A percentile compares a stretch with the other conserved stretches of the same genome.
These are phyloP conservation scores for Globisporangium canariense DNA, from an alignment of 352 stramenopile species.

Conservation along the genomic window DNA sequence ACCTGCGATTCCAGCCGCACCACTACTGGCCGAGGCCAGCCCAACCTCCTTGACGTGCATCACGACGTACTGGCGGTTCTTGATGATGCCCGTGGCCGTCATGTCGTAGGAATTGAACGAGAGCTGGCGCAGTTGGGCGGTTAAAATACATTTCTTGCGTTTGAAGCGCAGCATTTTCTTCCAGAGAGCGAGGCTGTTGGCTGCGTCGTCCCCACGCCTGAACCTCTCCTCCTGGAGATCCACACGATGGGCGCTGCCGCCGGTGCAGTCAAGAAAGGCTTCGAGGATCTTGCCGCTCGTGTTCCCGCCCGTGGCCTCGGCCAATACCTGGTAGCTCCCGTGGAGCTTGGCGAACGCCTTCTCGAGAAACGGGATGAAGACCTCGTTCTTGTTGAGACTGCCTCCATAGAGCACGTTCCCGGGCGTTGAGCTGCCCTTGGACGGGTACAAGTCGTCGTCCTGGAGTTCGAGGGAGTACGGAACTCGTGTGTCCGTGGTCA, in stretches of 20 bases:
- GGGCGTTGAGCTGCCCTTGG: slow-evolving; percentile 24
- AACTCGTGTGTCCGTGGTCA: slow-evolving; percentile 87
- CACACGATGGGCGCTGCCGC: slow-evolving; percentile 73
- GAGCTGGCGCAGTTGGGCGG: slow-evolving; percentile 62
- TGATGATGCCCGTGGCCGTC: slow-evolving; percentile 60
- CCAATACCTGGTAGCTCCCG: slow-evolving; percentile 59
- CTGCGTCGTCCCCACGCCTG: slow-evolving; percentile 1
- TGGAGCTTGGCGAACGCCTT: slow-evolving; percentile 91
- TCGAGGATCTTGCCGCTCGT: slow-evolving; percentile 73
- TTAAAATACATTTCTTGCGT: slow-evolving; percentile 59
- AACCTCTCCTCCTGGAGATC: slow-evolving; percentile 55
- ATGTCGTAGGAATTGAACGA: slow-evolving; percentile 62
- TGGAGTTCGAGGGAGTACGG: slow-evolving; percentile 58
- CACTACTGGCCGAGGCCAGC: slow-evolving; percentile 14
- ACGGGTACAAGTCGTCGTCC: slow-evolving; percentile 29
- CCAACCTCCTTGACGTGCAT: slow-evolving; percentile 64
- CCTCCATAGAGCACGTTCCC: slow-evolving; percentile 67
- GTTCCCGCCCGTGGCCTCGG: slow-evolving; percentile 35
- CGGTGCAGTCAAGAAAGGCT: slow-evolving; percentile 87
- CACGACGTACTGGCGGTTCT: slow-evolving; percentile 77
- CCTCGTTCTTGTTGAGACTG: slow-evolving; percentile 76
- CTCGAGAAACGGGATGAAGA: slow-evolving; percentile 85
- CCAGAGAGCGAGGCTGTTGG: slow-evolving; percentile 45
- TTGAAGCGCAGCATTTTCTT: slow-evolving; percentile 60
- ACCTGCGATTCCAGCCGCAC: neutral